A percentile compares a stretch with the other conserved stretches of the same genome.
Evolutionary conservation across 306 rosid species (phyloP).

Genomic region (Myrica gale): DNA sequence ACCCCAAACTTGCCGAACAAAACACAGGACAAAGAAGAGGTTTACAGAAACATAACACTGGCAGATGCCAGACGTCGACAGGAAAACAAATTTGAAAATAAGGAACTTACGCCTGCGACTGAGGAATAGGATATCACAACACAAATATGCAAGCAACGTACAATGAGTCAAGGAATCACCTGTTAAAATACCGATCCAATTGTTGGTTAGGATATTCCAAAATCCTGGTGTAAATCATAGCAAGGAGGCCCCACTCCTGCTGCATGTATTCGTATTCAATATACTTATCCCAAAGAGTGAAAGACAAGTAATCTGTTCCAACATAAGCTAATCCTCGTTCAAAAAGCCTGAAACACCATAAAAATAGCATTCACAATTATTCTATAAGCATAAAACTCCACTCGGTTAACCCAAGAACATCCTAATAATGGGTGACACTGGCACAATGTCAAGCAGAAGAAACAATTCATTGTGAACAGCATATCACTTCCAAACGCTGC

Average conservation of each 20-base stretch:
- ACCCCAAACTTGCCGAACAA: background rate
- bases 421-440: slow-evolving; percentile 61
- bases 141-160: background rate
- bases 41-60: background rate
- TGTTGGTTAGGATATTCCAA: slow-evolving; percentile 95
- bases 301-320: slow-evolving; percentile 95
- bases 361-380: slow-evolving; percentile 38
- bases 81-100: background rate
- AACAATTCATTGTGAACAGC: slow-evolving; percentile 91
- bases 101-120: background rate
- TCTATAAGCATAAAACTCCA: slow-evolving; percentile 32
- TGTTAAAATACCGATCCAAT: slow-evolving; percentile 85
- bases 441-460: slow-evolving; percentile 65
- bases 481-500: slow-evolving; percentile 96
- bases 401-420: slow-evolving; percentile 44
- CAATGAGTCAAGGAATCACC: slow-evolving; percentile 41
- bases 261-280: slow-evolving; percentile 96
- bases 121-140: background rate
- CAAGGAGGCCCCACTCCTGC: slow-evolving; percentile 95
- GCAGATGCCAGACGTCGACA: background rate
- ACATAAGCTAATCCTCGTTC: slow-evolving; percentile 95
- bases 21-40: background rate
- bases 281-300: slow-evolving; percentile 94
- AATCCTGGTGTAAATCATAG: slow-evolving; percentile 81
- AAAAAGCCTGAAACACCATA: slow-evolving; percentile 75